These are phyloP conservation scores for Chloridella minuta DNA, from an alignment of 352 stramenopile genomes.

Conservation along the genomic window DNA sequence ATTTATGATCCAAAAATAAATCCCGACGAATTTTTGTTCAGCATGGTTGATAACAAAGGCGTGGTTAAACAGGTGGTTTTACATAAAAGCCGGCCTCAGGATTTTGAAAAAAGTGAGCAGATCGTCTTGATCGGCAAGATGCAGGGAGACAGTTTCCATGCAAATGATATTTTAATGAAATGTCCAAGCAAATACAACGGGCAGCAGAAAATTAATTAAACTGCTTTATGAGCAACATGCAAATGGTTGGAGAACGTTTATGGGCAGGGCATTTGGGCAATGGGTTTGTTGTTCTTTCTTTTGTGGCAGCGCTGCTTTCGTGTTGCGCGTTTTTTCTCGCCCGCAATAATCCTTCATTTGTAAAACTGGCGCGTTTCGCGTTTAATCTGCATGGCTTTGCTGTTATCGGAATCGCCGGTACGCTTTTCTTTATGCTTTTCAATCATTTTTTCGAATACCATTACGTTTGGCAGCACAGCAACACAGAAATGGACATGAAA, in stretches of 20 bases:
- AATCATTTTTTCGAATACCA: constrained; percentile 4
- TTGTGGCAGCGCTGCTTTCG: not conserved
- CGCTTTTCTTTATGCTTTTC: not conserved
- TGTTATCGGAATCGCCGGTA: not conserved
- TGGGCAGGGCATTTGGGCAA: not conserved
- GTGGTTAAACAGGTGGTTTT: not conserved
- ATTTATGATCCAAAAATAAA: constrained; percentile 5
- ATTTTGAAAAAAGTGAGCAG: constrained; percentile 3
- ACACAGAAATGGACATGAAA: not conserved
- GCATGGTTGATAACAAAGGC: not conserved
- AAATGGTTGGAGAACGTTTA: not conserved
- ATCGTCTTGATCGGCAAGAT: not conserved
- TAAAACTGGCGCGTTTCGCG: not conserved
- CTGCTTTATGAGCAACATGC: not conserved
- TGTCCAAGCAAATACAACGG: not conserved
- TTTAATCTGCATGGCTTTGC: not conserved
- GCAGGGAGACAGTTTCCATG: not conserved
- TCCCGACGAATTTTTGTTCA: not conserved
- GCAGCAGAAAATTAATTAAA: no score
- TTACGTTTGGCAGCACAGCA: not conserved
- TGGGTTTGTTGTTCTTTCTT: not conserved
- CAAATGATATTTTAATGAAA: constrained; percentile 5
- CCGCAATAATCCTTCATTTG: not conserved
- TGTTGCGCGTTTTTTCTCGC: not conserved
- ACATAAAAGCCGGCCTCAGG: not conserved